Percentiles rank a stretch among this genome's conserved stretches.
Conservation (phyloP, 164 flowering plant genomes). For the Magnolia sinica region DNA sequence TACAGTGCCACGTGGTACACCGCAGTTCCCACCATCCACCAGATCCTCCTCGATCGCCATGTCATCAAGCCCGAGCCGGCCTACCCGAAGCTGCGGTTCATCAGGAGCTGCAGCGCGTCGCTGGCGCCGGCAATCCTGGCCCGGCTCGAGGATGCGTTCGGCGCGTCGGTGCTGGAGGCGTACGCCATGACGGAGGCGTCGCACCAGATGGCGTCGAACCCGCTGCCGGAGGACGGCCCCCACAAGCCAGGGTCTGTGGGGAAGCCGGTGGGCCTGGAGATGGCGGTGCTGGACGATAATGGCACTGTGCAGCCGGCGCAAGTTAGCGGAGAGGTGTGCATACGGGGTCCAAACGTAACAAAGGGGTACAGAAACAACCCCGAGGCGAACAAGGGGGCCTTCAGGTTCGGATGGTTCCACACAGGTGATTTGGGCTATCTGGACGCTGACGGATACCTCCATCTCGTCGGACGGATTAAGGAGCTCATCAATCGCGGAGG, state of each 20-base stretch:
- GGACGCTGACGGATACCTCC: conserved; percentile 81
- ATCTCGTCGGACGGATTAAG: conserved; percentile 92
- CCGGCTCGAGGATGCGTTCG: conserved; percentile 73
- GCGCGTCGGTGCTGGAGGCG: conserved; percentile 87
- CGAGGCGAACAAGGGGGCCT: conserved; percentile 70
- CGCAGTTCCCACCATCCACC: conserved; percentile 94
- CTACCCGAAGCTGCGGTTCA: conserved; percentile 83
- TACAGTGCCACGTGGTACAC: conserved; percentile 93
- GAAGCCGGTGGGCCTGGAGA: conserved; percentile 76
- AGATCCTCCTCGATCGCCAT: conserved; percentile 85
- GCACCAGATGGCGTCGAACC: conserved; percentile 75
- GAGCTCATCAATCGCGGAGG: conserved; percentile 99
- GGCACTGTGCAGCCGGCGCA: conserved; percentile 43
- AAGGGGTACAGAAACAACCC: conserved; percentile 86
- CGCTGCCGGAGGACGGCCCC: conserved; percentile 64
- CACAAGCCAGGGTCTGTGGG: conserved; percentile 94
- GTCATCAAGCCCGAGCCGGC: conserved; percentile 44
- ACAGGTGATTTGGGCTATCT: conserved; percentile 85
- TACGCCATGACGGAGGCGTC: conserved; percentile 88
- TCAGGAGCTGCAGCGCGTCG: conserved; percentile 87
- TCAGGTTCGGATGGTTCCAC: conserved; percentile 86
- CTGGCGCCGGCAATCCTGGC: conserved; percentile 64
- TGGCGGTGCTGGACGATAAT: conserved; percentile 66
- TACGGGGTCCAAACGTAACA: conserved; percentile 83
- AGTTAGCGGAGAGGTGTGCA: conserved; percentile 79